These are phyloP conservation scores for Globisporangium ultimum DNA, from an alignment of 352 stramenopile species.

Conservation along the genomic window DNA sequence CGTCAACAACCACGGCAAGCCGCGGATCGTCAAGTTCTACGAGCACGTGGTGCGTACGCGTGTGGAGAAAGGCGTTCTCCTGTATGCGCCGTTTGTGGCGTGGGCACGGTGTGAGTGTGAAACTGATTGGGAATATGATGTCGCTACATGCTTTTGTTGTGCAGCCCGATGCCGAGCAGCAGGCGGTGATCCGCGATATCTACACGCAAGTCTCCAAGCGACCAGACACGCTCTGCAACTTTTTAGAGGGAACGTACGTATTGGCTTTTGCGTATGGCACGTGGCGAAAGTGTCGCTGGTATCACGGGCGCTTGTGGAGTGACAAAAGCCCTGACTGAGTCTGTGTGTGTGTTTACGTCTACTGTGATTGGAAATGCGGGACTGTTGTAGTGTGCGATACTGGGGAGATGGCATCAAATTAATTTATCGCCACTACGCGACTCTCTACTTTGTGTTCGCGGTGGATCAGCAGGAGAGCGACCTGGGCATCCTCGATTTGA, in stretches of 20 bases:
- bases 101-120: too few relatives aligned
- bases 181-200: slow-evolving; percentile 97
- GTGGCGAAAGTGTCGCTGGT: background rate
- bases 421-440: slow-evolving; percentile 99
- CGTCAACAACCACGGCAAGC: slow-evolving; percentile 99
- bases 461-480: slow-evolving; percentile 98
- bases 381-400: slow-evolving; percentile 70
- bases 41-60: slow-evolving; percentile 91
- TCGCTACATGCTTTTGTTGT: background rate
- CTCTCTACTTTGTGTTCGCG: slow-evolving; percentile 99
- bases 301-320: background rate
- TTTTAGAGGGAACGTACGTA: slow-evolving; percentile 94
- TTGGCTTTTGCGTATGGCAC: background rate
- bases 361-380: slow-evolving; percentile 4
- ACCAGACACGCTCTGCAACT: slow-evolving; percentile 98
- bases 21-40: slow-evolving; percentile 99
- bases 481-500: slow-evolving; percentile 98
- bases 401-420: slow-evolving; percentile 98
- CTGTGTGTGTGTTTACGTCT: slow-evolving; percentile 1
- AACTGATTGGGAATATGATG: background rate
- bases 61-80: background rate
- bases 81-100: background rate
- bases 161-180: slow-evolving; percentile 94
- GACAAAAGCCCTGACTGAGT: background rate
- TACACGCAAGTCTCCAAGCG: slow-evolving; percentile 99